A percentile compares a stretch with the other conserved stretches of the same genome.
These are phyloP conservation scores for Diaporthe sp. DNA, from an alignment of 2,329 filamentous ascomycete species.

Conservation along the genomic window DNA sequence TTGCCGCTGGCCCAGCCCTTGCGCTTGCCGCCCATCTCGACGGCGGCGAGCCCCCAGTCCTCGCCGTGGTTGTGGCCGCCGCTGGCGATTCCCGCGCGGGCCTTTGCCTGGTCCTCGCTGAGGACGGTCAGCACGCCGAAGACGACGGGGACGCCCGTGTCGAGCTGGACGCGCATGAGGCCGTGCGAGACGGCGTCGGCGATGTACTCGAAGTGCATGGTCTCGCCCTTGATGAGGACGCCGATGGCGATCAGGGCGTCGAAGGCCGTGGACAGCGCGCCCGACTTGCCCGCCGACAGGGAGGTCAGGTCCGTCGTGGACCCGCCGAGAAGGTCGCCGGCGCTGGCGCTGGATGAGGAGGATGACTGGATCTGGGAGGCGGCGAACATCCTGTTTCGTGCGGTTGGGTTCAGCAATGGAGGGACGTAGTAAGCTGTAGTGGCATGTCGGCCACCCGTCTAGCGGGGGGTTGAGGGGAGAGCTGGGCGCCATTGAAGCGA, in stretches of 20 bases:
- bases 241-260: constrained; percentile 96
- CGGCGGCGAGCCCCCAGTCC: constrained; percentile 95
- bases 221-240: constrained; percentile 97
- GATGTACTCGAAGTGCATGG: constrained; percentile 99
- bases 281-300: constrained; percentile 45
- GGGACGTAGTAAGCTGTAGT: constrained; percentile 32
- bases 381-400: constrained; percentile 69
- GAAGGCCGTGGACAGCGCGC: constrained; percentile 73
- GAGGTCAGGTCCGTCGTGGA: constrained; percentile 76
- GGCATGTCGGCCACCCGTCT: constrained; percentile 24
- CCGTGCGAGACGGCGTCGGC: constrained; percentile 90
- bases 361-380: constrained; percentile 88
- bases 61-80: constrained; percentile 92
- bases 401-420: not conserved
- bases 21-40: constrained; percentile 92
- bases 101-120: constrained; percentile 87
- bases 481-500: not conserved
- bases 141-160: constrained; percentile 88
- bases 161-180: constrained; percentile 93
- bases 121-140: constrained; percentile 94
- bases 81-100: constrained; percentile 80
- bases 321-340: constrained; percentile 81
- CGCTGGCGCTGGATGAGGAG: constrained; percentile 66
- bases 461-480: not conserved
- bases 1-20: constrained; percentile 83